Evolutionary conservation across 2,329 filamentous ascomycete genomes (phyloP).

Genomic region (Penicillium paneum): DNA sequence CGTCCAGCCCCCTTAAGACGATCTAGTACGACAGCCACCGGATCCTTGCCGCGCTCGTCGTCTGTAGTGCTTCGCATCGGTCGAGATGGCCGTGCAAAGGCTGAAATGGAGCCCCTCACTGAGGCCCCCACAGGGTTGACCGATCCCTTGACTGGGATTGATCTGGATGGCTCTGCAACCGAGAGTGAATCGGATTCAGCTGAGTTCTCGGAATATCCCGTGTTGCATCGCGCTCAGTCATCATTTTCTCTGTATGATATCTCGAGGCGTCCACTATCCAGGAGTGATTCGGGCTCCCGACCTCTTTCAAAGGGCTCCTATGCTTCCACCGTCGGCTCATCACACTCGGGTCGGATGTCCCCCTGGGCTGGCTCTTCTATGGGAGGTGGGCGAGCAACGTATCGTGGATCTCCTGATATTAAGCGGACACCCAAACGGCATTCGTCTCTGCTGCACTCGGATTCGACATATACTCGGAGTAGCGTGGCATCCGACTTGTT

Average conservation of each 20-base stretch:
- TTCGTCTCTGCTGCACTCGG: conserved; percentile 30
- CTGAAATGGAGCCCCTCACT: conserved; percentile 41
- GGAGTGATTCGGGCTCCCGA: conserved; percentile 37
- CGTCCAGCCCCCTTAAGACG: conserved; percentile 33
- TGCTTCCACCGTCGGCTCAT: conserved; percentile 42
- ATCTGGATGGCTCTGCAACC: conserved; percentile 43
- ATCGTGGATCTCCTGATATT: conserved; percentile 28
- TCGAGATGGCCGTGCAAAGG: conserved; percentile 48
- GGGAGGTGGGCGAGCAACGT: conserved; percentile 23
- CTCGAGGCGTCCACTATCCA: conserved; percentile 28
- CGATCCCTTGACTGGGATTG: conserved; percentile 38
- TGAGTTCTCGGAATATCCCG: conserved; percentile 41
- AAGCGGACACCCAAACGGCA: conserved; percentile 37
- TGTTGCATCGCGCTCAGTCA: conserved; percentile 36
- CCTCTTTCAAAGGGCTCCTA: conserved; percentile 46
- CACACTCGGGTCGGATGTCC: conserved; percentile 41
- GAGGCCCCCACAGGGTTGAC: conserved; percentile 34
- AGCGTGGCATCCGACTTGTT: conserved; percentile 27
- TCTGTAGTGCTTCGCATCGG: conserved; percentile 49
- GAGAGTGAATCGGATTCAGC: conserved; percentile 43
- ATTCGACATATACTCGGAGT: conserved; percentile 33
- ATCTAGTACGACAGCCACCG: conserved; percentile 31
- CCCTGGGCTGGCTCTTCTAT: conserved; percentile 41
- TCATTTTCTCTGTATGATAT: conserved; percentile 41
- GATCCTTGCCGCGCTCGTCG: conserved; percentile 36